Conservation (phyloP, 2,329 filamentous ascomycete genomes). For the Didymella exigua region DNA sequence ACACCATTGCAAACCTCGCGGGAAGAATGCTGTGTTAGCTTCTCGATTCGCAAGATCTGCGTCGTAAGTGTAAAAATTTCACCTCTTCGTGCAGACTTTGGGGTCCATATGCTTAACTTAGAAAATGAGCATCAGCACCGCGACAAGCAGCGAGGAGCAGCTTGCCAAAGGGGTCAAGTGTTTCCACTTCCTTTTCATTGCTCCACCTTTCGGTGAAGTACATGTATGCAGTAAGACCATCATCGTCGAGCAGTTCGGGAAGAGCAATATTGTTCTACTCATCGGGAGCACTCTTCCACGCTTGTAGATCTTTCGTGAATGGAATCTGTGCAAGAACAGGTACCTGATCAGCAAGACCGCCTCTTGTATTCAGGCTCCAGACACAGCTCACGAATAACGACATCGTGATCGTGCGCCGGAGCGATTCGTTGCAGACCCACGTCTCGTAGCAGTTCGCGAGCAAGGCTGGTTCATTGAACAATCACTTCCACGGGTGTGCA, state of each 20-base stretch:
- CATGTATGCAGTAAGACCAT: constrained; percentile 31
- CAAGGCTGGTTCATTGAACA: constrained; percentile 4
- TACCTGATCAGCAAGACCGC: constrained; percentile 31
- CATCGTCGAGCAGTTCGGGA: constrained; percentile 8
- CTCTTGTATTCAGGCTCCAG: constrained; percentile 26
- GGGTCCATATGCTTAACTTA: constrained; percentile 18
- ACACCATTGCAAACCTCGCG: constrained; percentile 1
- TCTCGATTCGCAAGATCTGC: background rate
- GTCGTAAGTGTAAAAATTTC: background rate
- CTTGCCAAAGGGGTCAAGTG: constrained; percentile 30
- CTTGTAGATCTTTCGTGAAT: constrained; percentile 22
- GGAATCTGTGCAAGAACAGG: constrained; percentile 31
- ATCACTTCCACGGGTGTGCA: constrained; percentile 38
- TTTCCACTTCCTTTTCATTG: constrained; percentile 10
- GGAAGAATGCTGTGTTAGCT: constrained; percentile 3
- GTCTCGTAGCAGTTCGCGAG: constrained; percentile 7
- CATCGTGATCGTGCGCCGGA: constrained; percentile 38
- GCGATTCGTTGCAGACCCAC: constrained; percentile 39
- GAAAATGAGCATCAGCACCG: constrained; percentile 26
- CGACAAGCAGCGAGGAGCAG: constrained; percentile 35
- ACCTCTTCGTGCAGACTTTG: no score
- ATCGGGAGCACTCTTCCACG: constrained; percentile 22
- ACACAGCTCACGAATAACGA: constrained; percentile 35
- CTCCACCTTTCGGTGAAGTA: constrained; percentile 27
- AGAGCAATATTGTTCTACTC: constrained; percentile 20